Conservation (phyloP, 2,329 filamentous ascomycete species). For the Cryphonectria nitschkei region DNA sequence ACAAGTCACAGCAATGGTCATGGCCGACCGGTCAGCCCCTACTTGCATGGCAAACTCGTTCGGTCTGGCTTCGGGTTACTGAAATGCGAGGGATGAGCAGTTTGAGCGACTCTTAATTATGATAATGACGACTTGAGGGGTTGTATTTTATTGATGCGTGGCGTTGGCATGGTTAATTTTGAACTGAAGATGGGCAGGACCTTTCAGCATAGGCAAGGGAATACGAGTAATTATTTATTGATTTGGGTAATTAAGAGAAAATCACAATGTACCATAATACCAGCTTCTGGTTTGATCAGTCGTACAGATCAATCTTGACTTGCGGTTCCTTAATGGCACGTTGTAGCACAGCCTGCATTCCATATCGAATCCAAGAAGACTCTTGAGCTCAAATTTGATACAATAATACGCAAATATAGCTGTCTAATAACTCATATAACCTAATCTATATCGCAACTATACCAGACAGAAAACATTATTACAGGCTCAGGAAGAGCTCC, state of each 20-base stretch:
- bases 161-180: neutral
- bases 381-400: neutral
- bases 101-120: neutral
- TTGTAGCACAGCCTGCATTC: too few relatives aligned
- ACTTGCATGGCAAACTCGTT: neutral
- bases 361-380: too few relatives aligned
- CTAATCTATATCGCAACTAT: neutral
- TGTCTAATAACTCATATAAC: neutral
- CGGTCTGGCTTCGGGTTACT: neutral
- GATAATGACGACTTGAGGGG: neutral
- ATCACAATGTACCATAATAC: neutral
- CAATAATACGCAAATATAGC: too few relatives aligned
- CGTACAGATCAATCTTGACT: too few relatives aligned
- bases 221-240: neutral
- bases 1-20: slow-evolving; percentile 9
- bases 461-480: neutral
- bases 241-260: neutral
- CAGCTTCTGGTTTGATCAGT: neutral
- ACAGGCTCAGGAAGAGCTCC: slow-evolving; percentile 34
- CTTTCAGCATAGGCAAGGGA: neutral
- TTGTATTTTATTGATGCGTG: neutral
- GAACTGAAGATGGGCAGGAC: neutral
- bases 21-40: neutral
- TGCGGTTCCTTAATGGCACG: too few relatives aligned
- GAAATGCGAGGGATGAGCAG: neutral